phyloP scores from a whole-genome alignment of 371 early-diverging fungal genomes.

The Umbelopsis sp. region DNA sequence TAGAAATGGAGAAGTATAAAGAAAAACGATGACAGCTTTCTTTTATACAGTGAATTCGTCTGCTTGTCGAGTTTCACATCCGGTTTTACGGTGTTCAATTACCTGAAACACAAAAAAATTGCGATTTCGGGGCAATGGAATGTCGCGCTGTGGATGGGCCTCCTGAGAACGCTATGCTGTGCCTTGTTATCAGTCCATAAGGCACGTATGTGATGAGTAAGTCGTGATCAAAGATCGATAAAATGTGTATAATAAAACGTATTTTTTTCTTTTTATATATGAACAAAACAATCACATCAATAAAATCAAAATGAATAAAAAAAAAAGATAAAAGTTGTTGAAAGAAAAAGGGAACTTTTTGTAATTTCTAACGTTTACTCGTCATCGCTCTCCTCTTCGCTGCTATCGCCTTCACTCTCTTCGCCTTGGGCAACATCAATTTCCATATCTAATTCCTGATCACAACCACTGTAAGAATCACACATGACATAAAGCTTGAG shows the following conservation, averaged over 20 bases:
- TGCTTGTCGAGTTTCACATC: not conserved
- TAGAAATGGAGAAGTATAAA: not conserved
- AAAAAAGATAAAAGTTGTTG: too few relatives aligned
- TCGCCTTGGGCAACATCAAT: conserved; percentile 70
- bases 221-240: too few relatives aligned
- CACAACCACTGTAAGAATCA: conserved; percentile 91
- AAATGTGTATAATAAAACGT: not conserved
- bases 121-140: not conserved
- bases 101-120: not conserved
- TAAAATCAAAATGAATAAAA: not conserved
- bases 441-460: conserved; percentile 90
- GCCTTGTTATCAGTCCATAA: too few relatives aligned
- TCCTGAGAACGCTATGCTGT: too few relatives aligned
- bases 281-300: conserved; percentile 1
- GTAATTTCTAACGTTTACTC: conserved; percentile 15
- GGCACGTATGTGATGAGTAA: too few relatives aligned
- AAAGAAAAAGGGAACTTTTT: too few relatives aligned
- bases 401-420: conserved; percentile 46
- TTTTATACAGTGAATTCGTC: not conserved
- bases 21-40: not conserved
- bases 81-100: not conserved
- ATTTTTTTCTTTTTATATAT: not conserved
- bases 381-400: conserved; percentile 38
- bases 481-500: conserved; percentile 91
- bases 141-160: not conserved